A percentile compares a stretch with the other conserved stretches of the same genome.
Conservation (phyloP, 352 stramenopile genomes). For the Phytophthora europaea region DNA sequence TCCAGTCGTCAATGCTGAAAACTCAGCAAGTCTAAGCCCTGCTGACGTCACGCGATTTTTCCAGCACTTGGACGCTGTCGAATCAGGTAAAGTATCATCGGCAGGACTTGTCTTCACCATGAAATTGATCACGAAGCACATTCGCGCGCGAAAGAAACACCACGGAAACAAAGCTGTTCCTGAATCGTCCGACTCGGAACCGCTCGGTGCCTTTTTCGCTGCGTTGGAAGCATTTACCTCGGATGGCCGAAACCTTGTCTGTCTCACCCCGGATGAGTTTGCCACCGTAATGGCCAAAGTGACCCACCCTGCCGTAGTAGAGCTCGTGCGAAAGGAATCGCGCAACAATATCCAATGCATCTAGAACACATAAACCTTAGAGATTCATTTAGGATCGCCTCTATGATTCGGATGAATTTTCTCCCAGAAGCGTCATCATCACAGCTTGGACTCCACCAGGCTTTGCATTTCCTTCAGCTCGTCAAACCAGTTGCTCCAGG, state of each 20-base stretch:
- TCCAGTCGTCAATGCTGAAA: neutral
- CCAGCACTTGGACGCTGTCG: slow-evolving; percentile 57
- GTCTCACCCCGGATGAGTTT: slow-evolving; percentile 45
- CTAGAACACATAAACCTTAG: slow-evolving; percentile 24
- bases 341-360: slow-evolving; percentile 72
- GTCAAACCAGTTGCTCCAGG: slow-evolving; percentile 88
- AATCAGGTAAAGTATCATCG: slow-evolving; percentile 63
- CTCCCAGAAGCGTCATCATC: slow-evolving; percentile 4
- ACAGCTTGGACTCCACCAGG: slow-evolving; percentile 49
- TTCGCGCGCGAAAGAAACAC: slow-evolving; percentile 18
- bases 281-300: slow-evolving; percentile 47
- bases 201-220: slow-evolving; percentile 29
- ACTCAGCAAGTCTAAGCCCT: slow-evolving; percentile 8
- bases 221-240: slow-evolving; percentile 28
- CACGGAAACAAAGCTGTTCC: neutral
- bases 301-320: slow-evolving; percentile 43
- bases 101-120: slow-evolving; percentile 44
- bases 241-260: slow-evolving; percentile 20
- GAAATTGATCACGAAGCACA: slow-evolving; percentile 56
- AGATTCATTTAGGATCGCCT: neutral
- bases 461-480: slow-evolving; percentile 73
- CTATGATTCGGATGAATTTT: neutral
- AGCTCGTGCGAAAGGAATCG: slow-evolving; percentile 61
- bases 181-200: neutral
- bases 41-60: slow-evolving; percentile 49